Percentiles rank a stretch among this genome's conserved stretches.
These are phyloP conservation scores for Kappamyces sp. DNA, from an alignment of 192 early-diverging fungal genomes.

Conservation along the genomic window DNA sequence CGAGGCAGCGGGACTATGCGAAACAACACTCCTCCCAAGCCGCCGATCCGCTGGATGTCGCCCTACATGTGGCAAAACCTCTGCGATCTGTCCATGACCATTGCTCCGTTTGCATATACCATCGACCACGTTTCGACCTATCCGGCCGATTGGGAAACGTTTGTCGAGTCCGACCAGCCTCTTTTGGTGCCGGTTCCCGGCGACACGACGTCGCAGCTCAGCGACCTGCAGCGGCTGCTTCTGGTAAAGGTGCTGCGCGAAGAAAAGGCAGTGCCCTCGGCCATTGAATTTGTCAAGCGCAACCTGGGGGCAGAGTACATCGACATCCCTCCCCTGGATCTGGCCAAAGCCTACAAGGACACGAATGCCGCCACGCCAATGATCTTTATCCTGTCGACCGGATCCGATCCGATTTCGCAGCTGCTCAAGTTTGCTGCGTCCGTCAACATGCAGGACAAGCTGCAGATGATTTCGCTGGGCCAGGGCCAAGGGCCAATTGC, in stretches of 20 bases:
- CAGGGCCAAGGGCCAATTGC: constrained; percentile 60
- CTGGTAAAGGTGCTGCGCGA: constrained; percentile 54
- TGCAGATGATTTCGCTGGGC: constrained; percentile 61
- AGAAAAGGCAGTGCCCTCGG: constrained; percentile 46
- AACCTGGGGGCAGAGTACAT: constrained; percentile 52
- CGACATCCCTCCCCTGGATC: constrained; percentile 51
- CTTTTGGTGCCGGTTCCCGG: constrained; percentile 32
- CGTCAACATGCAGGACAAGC: constrained; percentile 49
- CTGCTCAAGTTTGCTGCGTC: constrained; percentile 50
- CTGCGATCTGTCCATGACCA: constrained; percentile 37
- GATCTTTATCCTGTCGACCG: constrained; percentile 60
- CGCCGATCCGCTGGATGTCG: constrained; percentile 36
- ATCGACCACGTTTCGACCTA: constrained; percentile 43
- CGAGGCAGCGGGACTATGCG: constrained; percentile 36
- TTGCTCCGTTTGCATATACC: constrained; percentile 33
- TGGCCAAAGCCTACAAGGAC: constrained; percentile 51
- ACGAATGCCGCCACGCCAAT: constrained; percentile 40
- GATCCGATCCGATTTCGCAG: constrained; percentile 52
- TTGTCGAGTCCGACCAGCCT: constrained; percentile 40
- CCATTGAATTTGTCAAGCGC: constrained; percentile 47
- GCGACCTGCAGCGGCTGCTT: constrained; percentile 46
- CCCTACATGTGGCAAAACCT: constrained; percentile 48
- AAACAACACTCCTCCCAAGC: constrained; percentile 35
- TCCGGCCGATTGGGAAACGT: constrained; percentile 40
- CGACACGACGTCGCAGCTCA: constrained; percentile 24